Conservation (phyloP, 495 filamentous ascomycete genomes). For the Darksidea phi region DNA sequence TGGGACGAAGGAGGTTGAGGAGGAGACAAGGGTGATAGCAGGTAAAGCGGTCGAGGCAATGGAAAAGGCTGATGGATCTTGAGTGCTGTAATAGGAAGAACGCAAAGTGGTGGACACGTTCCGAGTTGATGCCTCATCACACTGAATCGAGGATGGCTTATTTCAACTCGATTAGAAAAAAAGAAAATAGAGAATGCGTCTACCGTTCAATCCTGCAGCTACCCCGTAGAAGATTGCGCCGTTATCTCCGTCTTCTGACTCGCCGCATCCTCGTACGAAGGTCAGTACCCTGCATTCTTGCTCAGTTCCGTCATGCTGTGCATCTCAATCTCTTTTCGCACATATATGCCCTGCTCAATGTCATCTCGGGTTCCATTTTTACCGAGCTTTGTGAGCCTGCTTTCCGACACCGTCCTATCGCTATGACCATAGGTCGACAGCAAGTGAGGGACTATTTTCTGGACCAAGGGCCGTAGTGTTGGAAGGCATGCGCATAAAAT, state of each 20-base stretch:
- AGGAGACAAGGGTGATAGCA: slow-evolving; percentile 26
- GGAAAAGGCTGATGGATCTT: slow-evolving; percentile 11
- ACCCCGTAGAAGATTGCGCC: neutral
- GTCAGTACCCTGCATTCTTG: slow-evolving; percentile 3
- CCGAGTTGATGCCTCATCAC: no score
- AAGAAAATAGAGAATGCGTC: no score
- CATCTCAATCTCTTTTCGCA: slow-evolving; percentile 22
- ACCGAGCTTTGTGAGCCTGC: slow-evolving; percentile 1
- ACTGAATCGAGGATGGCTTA: no score
- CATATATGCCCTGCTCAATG: slow-evolving; percentile 9
- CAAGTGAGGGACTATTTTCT: slow-evolving; percentile 14
- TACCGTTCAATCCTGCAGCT: no score
- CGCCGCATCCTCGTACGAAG: slow-evolving; percentile 9
- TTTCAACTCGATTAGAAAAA: no score
- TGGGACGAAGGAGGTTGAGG: slow-evolving; percentile 2
- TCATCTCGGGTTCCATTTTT: neutral
- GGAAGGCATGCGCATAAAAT: slow-evolving; percentile 33
- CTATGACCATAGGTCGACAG: neutral
- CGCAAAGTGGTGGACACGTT: no score
- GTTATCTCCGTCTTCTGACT: neutral
- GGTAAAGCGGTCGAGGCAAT: slow-evolving; percentile 12
- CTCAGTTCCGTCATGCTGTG: slow-evolving; percentile 24
- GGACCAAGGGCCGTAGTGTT: slow-evolving; percentile 24
- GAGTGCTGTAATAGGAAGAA: neutral
- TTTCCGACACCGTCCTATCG: neutral